A percentile compares a stretch with the other conserved stretches of the same genome.
These are phyloP conservation scores for Amauroascus verrucosus DNA, from an alignment of 2,329 filamentous ascomycete species.

Conservation along the genomic window DNA sequence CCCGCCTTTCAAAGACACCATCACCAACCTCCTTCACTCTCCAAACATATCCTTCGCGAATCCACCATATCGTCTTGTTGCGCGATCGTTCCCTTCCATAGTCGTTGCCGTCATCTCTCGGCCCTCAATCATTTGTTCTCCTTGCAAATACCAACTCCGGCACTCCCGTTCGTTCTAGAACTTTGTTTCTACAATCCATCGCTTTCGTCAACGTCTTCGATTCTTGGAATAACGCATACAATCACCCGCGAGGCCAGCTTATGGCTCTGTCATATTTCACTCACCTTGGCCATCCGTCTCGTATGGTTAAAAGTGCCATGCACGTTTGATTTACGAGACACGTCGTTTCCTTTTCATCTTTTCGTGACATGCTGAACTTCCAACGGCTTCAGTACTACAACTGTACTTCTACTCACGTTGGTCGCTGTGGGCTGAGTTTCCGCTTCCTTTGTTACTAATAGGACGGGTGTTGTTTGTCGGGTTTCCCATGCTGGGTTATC, in stretches of 20 bases:
- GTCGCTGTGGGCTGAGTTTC: not conserved
- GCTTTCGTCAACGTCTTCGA: not conserved
- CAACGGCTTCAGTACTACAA: not conserved
- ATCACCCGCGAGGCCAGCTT: not conserved
- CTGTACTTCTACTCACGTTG: not conserved
- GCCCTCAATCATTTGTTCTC: not conserved
- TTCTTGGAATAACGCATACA: not conserved
- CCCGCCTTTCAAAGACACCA: not conserved
- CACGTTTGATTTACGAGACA: not conserved
- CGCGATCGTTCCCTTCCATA: not conserved
- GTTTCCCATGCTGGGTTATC: not conserved
- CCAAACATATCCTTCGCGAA: not conserved
- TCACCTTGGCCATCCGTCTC: not conserved
- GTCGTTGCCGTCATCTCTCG: not conserved
- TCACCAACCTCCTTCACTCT: not conserved
- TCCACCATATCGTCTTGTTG: not conserved
- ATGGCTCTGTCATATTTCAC: not conserved
- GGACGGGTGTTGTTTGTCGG: too few relatives aligned
- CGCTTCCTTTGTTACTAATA: too few relatives aligned
- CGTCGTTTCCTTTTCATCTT: not conserved
- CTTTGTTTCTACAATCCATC: not conserved
- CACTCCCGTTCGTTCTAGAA: conserved; percentile 2
- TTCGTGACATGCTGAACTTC: not conserved
- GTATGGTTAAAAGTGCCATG: not conserved
- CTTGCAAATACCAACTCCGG: not conserved